A percentile compares a stretch with the other conserved stretches of the same genome.
phyloP scores from a whole-genome alignment of 2,329 filamentous ascomycete species.

The Teratosphaeria nubilosa region DNA sequence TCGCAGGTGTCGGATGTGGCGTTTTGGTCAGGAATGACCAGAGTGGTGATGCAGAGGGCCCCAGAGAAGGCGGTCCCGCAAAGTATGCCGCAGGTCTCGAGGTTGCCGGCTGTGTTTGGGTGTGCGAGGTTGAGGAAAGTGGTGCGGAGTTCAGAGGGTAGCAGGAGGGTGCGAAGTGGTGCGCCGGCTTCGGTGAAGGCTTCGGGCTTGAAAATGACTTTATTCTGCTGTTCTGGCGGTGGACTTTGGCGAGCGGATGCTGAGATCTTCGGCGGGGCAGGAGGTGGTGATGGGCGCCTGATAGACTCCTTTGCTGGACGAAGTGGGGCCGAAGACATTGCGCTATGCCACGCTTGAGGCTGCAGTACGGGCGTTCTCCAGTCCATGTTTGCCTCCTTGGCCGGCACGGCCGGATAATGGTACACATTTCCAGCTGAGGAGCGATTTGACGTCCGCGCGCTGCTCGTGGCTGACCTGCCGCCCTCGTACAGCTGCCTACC shows the following conservation, averaged over 20 bases:
- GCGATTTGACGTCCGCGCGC: neutral
- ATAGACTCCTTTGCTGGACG: slow-evolving; percentile 13
- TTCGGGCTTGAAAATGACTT: slow-evolving; percentile 71
- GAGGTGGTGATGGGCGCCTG: slow-evolving; percentile 6
- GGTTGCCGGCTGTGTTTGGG: slow-evolving; percentile 66
- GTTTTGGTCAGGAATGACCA: slow-evolving; percentile 85
- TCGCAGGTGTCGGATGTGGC: slow-evolving; percentile 91
- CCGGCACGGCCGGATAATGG: slow-evolving; percentile 36
- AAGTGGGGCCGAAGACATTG: neutral
- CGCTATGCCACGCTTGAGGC: slow-evolving; percentile 4
- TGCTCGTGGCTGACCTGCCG: neutral
- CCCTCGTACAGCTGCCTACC: slow-evolving; percentile 11
- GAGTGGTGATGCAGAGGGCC: slow-evolving; percentile 77
- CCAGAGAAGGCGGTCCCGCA: slow-evolving; percentile 87
- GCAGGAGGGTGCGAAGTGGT: slow-evolving; percentile 76
- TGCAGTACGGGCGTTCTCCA: slow-evolving; percentile 19
- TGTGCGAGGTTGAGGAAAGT: slow-evolving; percentile 65
- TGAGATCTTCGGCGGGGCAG: slow-evolving; percentile 18
- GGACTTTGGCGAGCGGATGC: slow-evolving; percentile 30
- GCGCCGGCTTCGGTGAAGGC: slow-evolving; percentile 85
- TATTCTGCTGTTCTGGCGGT: slow-evolving; percentile 23
- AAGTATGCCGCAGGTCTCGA: slow-evolving; percentile 92
- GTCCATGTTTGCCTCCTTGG: slow-evolving; percentile 27
- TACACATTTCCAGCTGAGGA: slow-evolving; percentile 19
- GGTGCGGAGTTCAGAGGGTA: slow-evolving; percentile 64